A percentile compares a stretch with the other conserved stretches of the same genome.
Evolutionary conservation across 352 stramenopile species (phyloP).

Genomic region (Elongisporangium anandrum): DNA sequence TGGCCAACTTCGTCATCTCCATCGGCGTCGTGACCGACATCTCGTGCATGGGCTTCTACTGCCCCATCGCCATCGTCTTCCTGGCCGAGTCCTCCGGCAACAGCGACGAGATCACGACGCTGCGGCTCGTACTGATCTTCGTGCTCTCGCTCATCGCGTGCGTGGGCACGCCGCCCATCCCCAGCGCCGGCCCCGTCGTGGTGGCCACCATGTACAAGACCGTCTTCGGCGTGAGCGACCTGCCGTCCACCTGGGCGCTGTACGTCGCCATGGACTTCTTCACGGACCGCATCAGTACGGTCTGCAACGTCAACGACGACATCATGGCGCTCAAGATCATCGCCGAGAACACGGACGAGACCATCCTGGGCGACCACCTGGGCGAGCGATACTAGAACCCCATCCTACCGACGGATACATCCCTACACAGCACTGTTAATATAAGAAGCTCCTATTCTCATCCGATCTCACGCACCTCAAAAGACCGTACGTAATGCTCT

Average conservation of each 20-base stretch:
- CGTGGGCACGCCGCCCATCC: conserved; percentile 46
- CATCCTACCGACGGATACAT: too few species aligned
- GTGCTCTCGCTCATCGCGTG: conserved; percentile 54
- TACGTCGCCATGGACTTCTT: conserved; percentile 65
- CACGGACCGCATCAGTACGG: conserved; percentile 53
- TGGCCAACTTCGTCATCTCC: conserved; percentile 73
- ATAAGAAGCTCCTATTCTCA: neutral
- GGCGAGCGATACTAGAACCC: conserved; percentile 25
- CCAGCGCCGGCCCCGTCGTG: conserved; percentile 38
- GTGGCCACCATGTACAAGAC: conserved; percentile 68
- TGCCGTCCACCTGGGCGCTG: conserved; percentile 51
- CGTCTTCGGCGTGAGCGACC: conserved; percentile 36
- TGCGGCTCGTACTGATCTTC: conserved; percentile 44
- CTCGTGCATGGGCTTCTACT: conserved; percentile 50
- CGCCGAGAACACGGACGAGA: conserved; percentile 68
- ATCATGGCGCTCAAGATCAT: conserved; percentile 77
- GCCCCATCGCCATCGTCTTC: conserved; percentile 56
- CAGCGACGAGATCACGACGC: conserved; percentile 39
- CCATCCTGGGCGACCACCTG: conserved; percentile 47
- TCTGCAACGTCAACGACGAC: conserved; percentile 80
- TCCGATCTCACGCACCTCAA: too few species aligned
- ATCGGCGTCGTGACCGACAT: conserved; percentile 65
- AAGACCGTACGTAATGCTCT: too few species aligned
- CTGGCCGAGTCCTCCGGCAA: conserved; percentile 57
- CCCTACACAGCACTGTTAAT: too few species aligned